A percentile compares a stretch with the other conserved stretches of the same genome.
These are phyloP conservation scores for Juncus inflexus DNA, from an alignment of 176 grass and related monocot species.

Conservation along the genomic window DNA sequence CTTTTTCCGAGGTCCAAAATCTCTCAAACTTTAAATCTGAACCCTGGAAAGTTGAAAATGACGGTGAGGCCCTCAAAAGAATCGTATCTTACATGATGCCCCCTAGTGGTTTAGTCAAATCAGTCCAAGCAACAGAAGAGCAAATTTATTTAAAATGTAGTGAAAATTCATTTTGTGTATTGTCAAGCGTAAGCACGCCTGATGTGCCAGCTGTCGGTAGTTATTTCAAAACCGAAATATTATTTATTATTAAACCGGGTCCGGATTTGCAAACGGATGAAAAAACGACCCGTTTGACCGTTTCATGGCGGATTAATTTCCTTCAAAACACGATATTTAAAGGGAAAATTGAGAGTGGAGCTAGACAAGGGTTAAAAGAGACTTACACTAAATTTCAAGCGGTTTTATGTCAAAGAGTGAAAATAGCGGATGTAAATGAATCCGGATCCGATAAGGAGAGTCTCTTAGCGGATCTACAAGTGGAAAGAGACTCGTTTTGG, in stretches of 20 bases:
- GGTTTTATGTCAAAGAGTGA: conserved; percentile 63
- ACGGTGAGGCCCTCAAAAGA: conserved; percentile 59
- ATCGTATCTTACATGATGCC: conserved; percentile 67
- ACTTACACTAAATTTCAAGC: conserved; percentile 61
- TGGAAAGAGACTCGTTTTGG: conserved; percentile 48
- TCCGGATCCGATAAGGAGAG: conserved; percentile 50
- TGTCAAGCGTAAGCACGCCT: conserved; percentile 79
- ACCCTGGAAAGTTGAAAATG: conserved; percentile 53
- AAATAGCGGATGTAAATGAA: conserved; percentile 51
- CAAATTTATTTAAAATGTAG: conserved; percentile 82
- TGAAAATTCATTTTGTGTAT: conserved; percentile 64
- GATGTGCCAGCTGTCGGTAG: conserved; percentile 87
- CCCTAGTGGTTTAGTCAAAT: conserved; percentile 76
- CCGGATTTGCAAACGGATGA: conserved; percentile 58
- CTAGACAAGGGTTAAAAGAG: conserved; percentile 79
- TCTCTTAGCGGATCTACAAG: conserved; percentile 52
- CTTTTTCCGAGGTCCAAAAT: conserved; percentile 50
- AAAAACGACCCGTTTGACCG: conserved; percentile 58
- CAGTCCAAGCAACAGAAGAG: conserved; percentile 82
- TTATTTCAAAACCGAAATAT: conserved; percentile 82
- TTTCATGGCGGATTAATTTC: conserved; percentile 97
- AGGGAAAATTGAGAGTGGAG: conserved; percentile 94
- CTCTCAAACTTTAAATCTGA: conserved; percentile 68
- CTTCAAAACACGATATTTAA: conserved; percentile 94
- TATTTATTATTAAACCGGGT: conserved; percentile 71